A percentile compares a stretch with the other conserved stretches of the same genome.
Evolutionary conservation across 768 basidiomycete genomes (phyloP).

Genomic region (Kwoniella sp.): DNA sequence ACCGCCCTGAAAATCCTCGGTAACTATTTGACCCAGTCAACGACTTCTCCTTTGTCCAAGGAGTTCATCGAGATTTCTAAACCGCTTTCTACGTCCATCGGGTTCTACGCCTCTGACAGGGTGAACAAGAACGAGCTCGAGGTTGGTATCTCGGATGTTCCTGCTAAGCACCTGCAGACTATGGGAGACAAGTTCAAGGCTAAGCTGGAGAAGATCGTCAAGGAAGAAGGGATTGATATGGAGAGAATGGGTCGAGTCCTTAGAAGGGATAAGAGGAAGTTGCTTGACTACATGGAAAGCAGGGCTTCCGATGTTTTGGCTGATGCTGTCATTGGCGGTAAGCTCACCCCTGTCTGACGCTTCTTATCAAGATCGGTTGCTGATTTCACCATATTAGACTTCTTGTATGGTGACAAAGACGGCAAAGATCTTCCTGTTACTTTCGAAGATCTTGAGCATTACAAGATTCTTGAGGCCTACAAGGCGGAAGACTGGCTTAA

Average conservation of each 20-base stretch:
- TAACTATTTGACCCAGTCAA: slow-evolving; percentile 77
- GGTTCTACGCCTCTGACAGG: slow-evolving; percentile 75
- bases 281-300: slow-evolving; percentile 52
- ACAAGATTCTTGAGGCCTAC: slow-evolving; percentile 70
- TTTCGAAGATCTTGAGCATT: slow-evolving; percentile 78
- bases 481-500: slow-evolving; percentile 72
- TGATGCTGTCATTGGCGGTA: slow-evolving; percentile 50
- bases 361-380: neutral
- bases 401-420: slow-evolving; percentile 79
- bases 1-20: slow-evolving; percentile 82
- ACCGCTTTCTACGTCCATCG: slow-evolving; percentile 79
- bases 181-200: slow-evolving; percentile 70
- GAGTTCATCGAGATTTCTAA: slow-evolving; percentile 88
- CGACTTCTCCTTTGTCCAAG: slow-evolving; percentile 62
- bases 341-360: slow-evolving; percentile 9
- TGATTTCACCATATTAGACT: slow-evolving; percentile 59
- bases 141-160: slow-evolving; percentile 80
- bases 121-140: slow-evolving; percentile 72
- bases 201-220: slow-evolving; percentile 69
- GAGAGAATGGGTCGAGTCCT: slow-evolving; percentile 83
- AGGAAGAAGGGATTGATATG: slow-evolving; percentile 79
- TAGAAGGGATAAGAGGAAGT: slow-evolving; percentile 83
- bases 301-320: slow-evolving; percentile 43
- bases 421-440: slow-evolving; percentile 73
- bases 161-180: slow-evolving; percentile 71